Evolutionary conservation across 1,284 basidiomycete species (phyloP).

Genomic region (Moesziomyces sp.): DNA sequence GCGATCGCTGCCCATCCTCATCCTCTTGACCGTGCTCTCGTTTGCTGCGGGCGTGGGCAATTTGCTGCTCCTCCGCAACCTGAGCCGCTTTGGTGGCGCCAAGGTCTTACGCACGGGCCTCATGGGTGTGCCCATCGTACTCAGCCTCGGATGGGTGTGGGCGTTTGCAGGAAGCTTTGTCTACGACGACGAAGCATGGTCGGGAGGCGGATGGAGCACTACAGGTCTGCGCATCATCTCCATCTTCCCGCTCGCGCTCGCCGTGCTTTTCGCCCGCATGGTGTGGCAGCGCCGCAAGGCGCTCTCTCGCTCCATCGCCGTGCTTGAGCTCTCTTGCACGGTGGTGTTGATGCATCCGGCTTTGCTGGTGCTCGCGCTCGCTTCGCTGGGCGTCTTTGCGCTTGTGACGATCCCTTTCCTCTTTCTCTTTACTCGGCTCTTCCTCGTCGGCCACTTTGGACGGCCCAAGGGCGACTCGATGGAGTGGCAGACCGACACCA

Average conservation of each 20-base stretch:
- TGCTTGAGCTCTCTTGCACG: slow-evolving; percentile 82
- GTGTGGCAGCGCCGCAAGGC: slow-evolving; percentile 76
- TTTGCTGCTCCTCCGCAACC: slow-evolving; percentile 51
- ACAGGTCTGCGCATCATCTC: slow-evolving; percentile 86
- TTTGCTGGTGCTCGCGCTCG: slow-evolving; percentile 81
- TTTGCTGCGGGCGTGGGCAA: slow-evolving; percentile 81
- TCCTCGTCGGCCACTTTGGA: slow-evolving; percentile 69
- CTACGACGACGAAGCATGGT: slow-evolving; percentile 77
- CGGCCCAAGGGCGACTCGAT: slow-evolving; percentile 47
- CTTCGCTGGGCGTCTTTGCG: slow-evolving; percentile 79
- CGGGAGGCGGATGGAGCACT: slow-evolving; percentile 79
- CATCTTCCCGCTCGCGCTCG: slow-evolving; percentile 77
- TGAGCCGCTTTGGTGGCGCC: slow-evolving; percentile 46
- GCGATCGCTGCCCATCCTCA: slow-evolving; percentile 84
- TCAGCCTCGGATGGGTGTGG: slow-evolving; percentile 84
- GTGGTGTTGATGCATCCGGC: slow-evolving; percentile 83
- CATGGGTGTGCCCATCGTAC: slow-evolving; percentile 75
- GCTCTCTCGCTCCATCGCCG: slow-evolving; percentile 74
- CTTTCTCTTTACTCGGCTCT: slow-evolving; percentile 79
- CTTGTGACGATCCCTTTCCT: slow-evolving; percentile 84
- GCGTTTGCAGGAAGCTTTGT: slow-evolving; percentile 90
- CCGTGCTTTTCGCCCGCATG: slow-evolving; percentile 77
- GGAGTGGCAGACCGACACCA: slow-evolving; percentile 81
- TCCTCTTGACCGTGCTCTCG: slow-evolving; percentile 79
- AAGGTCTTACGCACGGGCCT: slow-evolving; percentile 50